A percentile compares a stretch with the other conserved stretches of the same genome.
Conservation (phyloP, 805 yeast species). For the Candida sphagnicola region DNA sequence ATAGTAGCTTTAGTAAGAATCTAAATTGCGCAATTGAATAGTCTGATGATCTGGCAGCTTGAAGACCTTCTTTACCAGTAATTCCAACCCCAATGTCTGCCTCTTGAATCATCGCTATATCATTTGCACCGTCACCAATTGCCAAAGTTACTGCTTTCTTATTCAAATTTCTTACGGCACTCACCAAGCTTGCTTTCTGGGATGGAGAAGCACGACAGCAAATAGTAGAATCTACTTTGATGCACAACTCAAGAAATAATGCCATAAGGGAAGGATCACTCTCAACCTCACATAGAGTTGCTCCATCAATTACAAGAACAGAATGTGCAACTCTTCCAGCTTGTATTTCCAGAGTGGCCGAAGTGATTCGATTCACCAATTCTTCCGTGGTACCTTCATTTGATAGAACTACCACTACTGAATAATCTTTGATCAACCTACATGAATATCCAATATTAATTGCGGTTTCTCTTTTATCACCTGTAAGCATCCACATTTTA, state of each 20-base stretch:
- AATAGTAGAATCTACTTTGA: constrained; percentile 84
- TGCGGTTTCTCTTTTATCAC: constrained; percentile 97
- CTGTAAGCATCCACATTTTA: constrained; percentile 97
- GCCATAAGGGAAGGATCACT: constrained; percentile 67
- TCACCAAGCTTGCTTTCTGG: constrained; percentile 89
- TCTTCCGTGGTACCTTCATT: constrained; percentile 46
- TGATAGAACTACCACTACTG: constrained; percentile 75
- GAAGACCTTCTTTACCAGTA: constrained; percentile 95
- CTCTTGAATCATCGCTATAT: constrained; percentile 97
- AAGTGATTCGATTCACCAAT: constrained; percentile 63
- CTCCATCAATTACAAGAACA: constrained; percentile 95
- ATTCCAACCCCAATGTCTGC: constrained; percentile 98
- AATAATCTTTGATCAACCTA: constrained; percentile 85
- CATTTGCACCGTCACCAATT: constrained; percentile 99
- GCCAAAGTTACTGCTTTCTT: constrained; percentile 80
- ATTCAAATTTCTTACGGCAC: constrained; percentile 68
- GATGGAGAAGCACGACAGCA: constrained; percentile 97
- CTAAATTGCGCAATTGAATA: constrained; percentile 94
- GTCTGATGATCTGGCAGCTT: constrained; percentile 94
- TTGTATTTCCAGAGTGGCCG: constrained; percentile 69
- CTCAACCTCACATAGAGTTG: constrained; percentile 71
- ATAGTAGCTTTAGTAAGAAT: constrained; percentile 70
- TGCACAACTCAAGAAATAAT: constrained; percentile 78
- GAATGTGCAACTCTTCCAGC: constrained; percentile 84
- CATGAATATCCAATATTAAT: constrained; percentile 96